A percentile compares a stretch with the other conserved stretches of the same genome.
Conservation (phyloP, 1,284 basidiomycete species). For the Amylostereum areolatum region DNA sequence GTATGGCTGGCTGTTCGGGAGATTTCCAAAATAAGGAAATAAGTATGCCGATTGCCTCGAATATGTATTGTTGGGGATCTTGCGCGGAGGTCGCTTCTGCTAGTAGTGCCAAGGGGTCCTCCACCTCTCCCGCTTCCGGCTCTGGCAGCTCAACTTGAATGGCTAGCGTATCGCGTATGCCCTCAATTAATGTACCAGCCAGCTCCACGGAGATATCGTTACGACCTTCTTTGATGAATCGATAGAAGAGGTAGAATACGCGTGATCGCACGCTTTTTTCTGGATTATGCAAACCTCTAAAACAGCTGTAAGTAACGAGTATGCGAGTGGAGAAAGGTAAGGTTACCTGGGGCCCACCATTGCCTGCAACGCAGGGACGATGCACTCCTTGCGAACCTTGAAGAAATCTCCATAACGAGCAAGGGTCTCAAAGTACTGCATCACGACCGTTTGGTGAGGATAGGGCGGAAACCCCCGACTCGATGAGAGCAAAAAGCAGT, state of each 20-base stretch:
- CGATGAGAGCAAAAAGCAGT: slow-evolving; percentile 80
- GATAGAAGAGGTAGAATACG: slow-evolving; percentile 89
- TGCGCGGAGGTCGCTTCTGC: slow-evolving; percentile 75
- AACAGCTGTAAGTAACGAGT: slow-evolving; percentile 2
- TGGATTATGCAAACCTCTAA: slow-evolving; percentile 86
- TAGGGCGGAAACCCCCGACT: slow-evolving; percentile 78
- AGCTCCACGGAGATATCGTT: slow-evolving; percentile 77
- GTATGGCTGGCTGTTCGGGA: slow-evolving; percentile 67
- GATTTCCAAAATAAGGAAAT: slow-evolving; percentile 70
- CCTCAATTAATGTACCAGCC: slow-evolving; percentile 66
- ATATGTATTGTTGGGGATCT: slow-evolving; percentile 92
- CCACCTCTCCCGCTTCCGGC: slow-evolving; percentile 52
- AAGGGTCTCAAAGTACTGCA: slow-evolving; percentile 93
- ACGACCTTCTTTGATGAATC: slow-evolving; percentile 85
- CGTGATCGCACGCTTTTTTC: slow-evolving; percentile 72
- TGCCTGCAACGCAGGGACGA: slow-evolving; percentile 82
- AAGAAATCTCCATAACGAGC: slow-evolving; percentile 96
- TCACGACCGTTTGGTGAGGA: slow-evolving; percentile 82
- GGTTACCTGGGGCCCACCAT: slow-evolving; percentile 78
- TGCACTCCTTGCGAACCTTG: slow-evolving; percentile 83
- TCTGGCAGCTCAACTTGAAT: slow-evolving; percentile 65
- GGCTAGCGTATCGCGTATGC: slow-evolving; percentile 66
- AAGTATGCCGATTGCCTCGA: slow-evolving; percentile 87
- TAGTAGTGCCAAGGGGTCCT: slow-evolving; percentile 48
- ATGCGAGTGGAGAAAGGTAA: neutral